Evolutionary conservation across 495 filamentous ascomycete genomes (phyloP).

Genomic region (Chaetomium cochliodes): DNA sequence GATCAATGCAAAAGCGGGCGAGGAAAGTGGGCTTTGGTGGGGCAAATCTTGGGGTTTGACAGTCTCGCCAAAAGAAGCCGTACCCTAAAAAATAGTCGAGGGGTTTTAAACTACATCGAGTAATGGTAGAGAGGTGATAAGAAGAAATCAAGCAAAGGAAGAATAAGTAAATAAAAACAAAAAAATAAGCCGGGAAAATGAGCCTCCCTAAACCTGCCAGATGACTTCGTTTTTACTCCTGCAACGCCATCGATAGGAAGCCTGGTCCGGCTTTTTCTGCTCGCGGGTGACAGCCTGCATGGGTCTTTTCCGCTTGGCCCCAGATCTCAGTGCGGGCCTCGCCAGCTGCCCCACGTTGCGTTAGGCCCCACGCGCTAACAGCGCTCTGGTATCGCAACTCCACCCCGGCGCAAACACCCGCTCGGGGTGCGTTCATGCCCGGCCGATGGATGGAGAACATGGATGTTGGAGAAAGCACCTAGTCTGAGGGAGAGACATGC

Average conservation of each 20-base stretch:
- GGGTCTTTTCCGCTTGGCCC: slow-evolving; percentile 19
- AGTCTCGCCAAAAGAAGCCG: no score
- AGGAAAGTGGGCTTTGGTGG: slow-evolving; percentile 5
- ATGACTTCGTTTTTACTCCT: no score
- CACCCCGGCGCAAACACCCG: background rate
- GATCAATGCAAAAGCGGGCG: slow-evolving; percentile 23
- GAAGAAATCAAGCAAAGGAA: no score
- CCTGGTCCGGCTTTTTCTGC: no score
- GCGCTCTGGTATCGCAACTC: slow-evolving; percentile 20
- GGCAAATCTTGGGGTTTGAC: slow-evolving; percentile 2
- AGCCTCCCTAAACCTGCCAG: no score
- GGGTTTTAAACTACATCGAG: no score
- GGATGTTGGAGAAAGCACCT: background rate
- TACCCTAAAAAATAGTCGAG: no score
- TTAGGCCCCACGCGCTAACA: slow-evolving; percentile 29
- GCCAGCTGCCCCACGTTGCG: background rate
- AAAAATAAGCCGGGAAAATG: no score
- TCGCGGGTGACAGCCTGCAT: slow-evolving; percentile 1
- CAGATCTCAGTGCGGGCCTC: background rate
- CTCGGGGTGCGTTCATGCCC: background rate
- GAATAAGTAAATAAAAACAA: no score
- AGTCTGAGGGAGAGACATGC: background rate
- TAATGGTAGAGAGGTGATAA: no score
- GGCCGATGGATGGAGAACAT: no score
- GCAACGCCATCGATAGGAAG: no score